Evolutionary conservation across 371 early-diverging fungal genomes (phyloP), one percentile per base, ranked within the genome.

Genomic region (Parasitella parasitica): DNA sequence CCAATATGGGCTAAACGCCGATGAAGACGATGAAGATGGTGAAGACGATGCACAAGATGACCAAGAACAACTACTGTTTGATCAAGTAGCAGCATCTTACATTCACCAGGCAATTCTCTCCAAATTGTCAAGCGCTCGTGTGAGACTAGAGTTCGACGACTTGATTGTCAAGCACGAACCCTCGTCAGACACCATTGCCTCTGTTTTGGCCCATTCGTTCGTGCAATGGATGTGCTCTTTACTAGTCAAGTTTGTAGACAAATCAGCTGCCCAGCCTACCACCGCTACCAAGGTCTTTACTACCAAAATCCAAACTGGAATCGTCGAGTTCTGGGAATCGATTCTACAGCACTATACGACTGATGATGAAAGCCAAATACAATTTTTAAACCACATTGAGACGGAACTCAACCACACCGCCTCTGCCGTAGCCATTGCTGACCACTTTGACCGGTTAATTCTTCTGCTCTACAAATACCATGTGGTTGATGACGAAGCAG

Each of bases 81-180:
- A 79, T 58, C 60, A 69, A 26, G 64, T 81, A 56, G 83, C 83
- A 2, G 56, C 67, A 5, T 82, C 83, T 28, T 82, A 81, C 64
- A 61, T 86, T 12, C 76, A 76, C n/a, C 86, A 86, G 62, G 84
- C 86, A 1, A 64, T 81, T 16, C 37, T 76, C 13, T 78, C 83
- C 9, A 79, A 77, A 61, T 64, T 86, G 53, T 84, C 83, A 3
- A 76, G 83, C 27, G 84, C 84, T 11, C 75, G 82, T 35, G 80
- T 77, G 6, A 76, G 83, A 50, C 57, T 86, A 12, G 83, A 83
- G 51, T 66, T 86, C 22, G 86, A 86, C 34, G 86, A 86, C 28
- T 62, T 84, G 35, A 70, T 83, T 63, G 51, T 83, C 18, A 86
- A 86, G 63, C 81, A 84, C 54, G 86, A 86, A 35, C 81, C 86